Percentiles rank a stretch among this genome's conserved stretches.
These are phyloP conservation scores for Metschnikowia gruessii DNA, from an alignment of 805 yeast genomes.

Conservation along the genomic window DNA sequence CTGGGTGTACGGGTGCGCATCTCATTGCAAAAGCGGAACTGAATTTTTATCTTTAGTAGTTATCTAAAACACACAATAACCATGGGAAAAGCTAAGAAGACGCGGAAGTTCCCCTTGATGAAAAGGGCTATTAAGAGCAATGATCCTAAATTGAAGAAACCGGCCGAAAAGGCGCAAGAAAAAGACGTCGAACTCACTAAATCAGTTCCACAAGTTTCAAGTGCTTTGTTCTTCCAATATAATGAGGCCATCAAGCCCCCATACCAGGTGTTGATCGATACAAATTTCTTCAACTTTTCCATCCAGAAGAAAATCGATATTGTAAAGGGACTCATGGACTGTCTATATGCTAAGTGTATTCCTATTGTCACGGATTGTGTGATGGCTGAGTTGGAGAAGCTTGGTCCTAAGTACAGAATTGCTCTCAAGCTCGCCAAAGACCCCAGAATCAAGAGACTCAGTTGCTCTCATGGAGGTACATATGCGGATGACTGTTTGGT, in stretches of 20 bases:
- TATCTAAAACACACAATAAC: conserved; percentile 4
- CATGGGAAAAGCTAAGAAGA: conserved; percentile 97
- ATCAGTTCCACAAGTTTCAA: conserved; percentile 83
- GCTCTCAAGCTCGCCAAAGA: conserved; percentile 92
- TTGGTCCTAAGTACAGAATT: conserved; percentile 92
- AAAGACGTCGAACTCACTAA: conserved; percentile 67
- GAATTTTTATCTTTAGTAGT: background rate
- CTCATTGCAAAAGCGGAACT: conserved; percentile 9
- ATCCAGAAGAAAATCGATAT: conserved; percentile 94
- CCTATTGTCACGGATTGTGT: conserved; percentile 97
- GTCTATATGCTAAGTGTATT: conserved; percentile 89
- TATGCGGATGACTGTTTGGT: conserved; percentile 98
- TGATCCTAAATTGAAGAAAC: conserved; percentile 48
- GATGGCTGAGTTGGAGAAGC: conserved; percentile 93
- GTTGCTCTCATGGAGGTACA: conserved; percentile 91
- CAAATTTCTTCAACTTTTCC: conserved; percentile 94
- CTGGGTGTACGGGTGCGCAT: conserved; percentile 20
- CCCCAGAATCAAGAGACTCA: conserved; percentile 82
- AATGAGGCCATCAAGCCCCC: conserved; percentile 97
- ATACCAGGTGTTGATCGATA: conserved; percentile 91
- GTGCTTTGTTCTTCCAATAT: conserved; percentile 91
- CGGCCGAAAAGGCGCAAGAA: conserved; percentile 24
- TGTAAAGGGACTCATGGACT: conserved; percentile 96
- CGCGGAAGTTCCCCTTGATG: conserved; percentile 92
- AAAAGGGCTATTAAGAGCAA: conserved; percentile 77